A percentile compares a stretch with the other conserved stretches of the same genome.
These are phyloP conservation scores for Nosema bombycis DNA, from an alignment of 371 early-diverging fungal genomes.

Conservation along the genomic window DNA sequence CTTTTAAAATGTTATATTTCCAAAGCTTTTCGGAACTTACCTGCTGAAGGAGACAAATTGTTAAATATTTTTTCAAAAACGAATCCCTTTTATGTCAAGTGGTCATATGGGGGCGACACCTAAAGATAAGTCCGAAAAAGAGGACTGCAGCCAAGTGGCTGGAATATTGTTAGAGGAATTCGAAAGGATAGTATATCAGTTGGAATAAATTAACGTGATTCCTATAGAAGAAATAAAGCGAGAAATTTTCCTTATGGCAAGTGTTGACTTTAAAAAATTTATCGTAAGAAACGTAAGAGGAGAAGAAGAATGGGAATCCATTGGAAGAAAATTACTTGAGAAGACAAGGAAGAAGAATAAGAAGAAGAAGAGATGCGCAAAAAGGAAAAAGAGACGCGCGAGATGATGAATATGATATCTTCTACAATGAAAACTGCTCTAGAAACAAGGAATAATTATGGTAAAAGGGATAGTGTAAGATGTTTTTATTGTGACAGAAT, in stretches of 20 bases:
- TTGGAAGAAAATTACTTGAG: neutral
- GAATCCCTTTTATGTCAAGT: neutral
- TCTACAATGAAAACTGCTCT: neutral
- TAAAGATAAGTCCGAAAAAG: neutral
- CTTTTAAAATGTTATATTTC: too few relatives aligned
- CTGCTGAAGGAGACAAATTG: too few relatives aligned
- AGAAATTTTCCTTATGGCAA: neutral
- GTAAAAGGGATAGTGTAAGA: neutral
- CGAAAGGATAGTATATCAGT: neutral
- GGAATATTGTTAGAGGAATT: neutral
- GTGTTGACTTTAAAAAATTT: neutral
- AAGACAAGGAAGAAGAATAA: neutral
- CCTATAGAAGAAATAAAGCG: neutral
- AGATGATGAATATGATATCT: neutral
- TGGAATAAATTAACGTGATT: neutral
- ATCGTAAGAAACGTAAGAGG: neutral
- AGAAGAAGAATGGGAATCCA: neutral
- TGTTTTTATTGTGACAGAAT: neutral
- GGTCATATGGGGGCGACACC: constrained; percentile 7
- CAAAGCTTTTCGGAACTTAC: too few relatives aligned
- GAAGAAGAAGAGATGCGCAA: neutral
- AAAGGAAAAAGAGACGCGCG: neutral
- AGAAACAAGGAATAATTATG: neutral
- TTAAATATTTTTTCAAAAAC: neutral
- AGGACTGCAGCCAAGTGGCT: constrained; percentile 1